Base-by-base conservation (phyloP, 2,329 filamentous ascomycete genomes). In the Verticillium tricorpus region DNA sequence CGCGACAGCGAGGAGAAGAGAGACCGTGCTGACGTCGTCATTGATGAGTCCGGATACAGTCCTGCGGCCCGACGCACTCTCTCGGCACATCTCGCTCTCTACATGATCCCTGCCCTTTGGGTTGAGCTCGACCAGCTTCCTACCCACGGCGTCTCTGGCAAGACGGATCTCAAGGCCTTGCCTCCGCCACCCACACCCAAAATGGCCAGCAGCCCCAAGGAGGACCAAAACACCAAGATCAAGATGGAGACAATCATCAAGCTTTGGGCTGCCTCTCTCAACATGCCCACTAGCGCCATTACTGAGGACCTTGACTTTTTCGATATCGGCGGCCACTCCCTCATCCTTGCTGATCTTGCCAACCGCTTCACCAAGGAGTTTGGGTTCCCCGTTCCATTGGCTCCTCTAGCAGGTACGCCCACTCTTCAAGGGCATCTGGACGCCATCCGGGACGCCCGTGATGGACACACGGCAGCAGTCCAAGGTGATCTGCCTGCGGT, bases 51-150 rank as follows among this genome's bases (percentile, higher is more conserved):
- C 32, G 90, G 89, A 5, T 88, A 90, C 73, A 92, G 90, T 67
- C 86, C 90, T 1, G 82, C 82, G 6, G 86, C 89, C 3, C 83
- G 91, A 56, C 84, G 86, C 61, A 82, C 83, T 17, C 80, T 94
- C 2, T 82, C 87, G 1, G 78, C 83, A 17, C 86, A 87, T 65
- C 81, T 94, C 34, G 91, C 91, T 1, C 89, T 91, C 64, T 94
- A 94, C 74, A 93, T 94, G 91, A 89, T 94, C 60, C 91, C 91
- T 0, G 82, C 89, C 1, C 74, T 93, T 3, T 94, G 91, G 91
- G 87, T 93, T 40, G 85, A 89, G 69, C 75, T 93, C 35, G 83
- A 89, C 2, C 82, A 84, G 63, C 75, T 94, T 5, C 91, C 91
- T 0, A 93, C 90, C 0, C 88, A 92, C 67, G 87, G 85, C 58